These are phyloP conservation scores for Escovopsis sp. DNA, from an alignment of 2,329 filamentous ascomycete species.

Conservation along the genomic window DNA sequence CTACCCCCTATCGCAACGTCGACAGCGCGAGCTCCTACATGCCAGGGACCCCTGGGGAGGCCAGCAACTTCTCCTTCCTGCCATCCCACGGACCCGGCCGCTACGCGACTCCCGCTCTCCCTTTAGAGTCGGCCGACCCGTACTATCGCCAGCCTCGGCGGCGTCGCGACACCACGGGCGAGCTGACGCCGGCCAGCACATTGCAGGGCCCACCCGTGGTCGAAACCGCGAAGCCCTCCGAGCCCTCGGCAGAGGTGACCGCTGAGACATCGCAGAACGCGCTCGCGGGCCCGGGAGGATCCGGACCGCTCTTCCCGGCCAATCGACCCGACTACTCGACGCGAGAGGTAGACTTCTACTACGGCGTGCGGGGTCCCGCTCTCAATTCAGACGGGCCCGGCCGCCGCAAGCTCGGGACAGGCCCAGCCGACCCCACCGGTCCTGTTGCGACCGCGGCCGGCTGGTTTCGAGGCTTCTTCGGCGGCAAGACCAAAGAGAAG, in stretches of 20 bases:
- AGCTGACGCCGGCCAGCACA: conserved; percentile 18
- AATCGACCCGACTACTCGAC: conserved; percentile 76
- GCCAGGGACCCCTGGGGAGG: conserved; percentile 58
- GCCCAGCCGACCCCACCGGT: conserved; percentile 85
- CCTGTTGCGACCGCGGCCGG: conserved; percentile 78
- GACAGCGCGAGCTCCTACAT: conserved; percentile 50
- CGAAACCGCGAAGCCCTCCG: conserved; percentile 25
- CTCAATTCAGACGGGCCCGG: conserved; percentile 68
- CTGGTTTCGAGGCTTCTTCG: conserved; percentile 70
- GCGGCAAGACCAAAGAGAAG: conserved; percentile 82
- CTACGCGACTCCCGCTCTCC: conserved; percentile 29
- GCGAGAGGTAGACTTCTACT: conserved; percentile 93
- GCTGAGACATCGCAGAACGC: conserved; percentile 25
- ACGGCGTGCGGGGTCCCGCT: conserved; percentile 77
- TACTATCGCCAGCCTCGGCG: conserved; percentile 79
- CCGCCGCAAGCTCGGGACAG: conserved; percentile 74
- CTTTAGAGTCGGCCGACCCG: conserved; percentile 48
- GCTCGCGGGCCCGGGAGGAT: conserved; percentile 26
- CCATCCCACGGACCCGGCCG: conserved; percentile 37
- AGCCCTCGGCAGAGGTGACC: conserved; percentile 24
- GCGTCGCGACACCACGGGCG: conserved; percentile 44
- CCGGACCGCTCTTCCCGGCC: conserved; percentile 24
- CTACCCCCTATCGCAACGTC: conserved; percentile 29
- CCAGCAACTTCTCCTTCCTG: conserved; percentile 58
- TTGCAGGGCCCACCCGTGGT: conserved; percentile 14